Evolutionary conservation across 257 asterid genomes (phyloP), one percentile per base, ranked within the genome.

Genomic region (Fraxinus quadrangulata): DNA sequence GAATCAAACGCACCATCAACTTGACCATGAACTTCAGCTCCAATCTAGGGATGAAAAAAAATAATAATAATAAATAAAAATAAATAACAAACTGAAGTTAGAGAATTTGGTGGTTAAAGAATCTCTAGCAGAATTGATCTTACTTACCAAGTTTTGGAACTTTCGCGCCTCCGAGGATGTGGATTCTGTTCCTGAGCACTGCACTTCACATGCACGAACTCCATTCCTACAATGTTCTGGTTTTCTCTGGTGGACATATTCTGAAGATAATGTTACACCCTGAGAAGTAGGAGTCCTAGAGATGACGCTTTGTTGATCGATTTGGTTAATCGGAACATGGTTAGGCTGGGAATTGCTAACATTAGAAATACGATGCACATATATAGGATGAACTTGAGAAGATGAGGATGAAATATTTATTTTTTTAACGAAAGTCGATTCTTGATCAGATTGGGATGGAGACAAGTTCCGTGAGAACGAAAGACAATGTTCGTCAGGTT

Each of bases 1-100:
- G 99, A 94, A 76, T 94, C 99, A 47, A 94, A 94, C 4, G 94
- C 93, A 26, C 94, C 97, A 54, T 94, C 99, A 9, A 94, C 94
- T 75, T 89, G 92, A 4, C 99, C 99, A 0, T 77, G 97, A 72
- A 94, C 92, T 72, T 90, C 97, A 51, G 99, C 97, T 82, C 99
- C 99, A 78, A 92, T 83, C 99, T 94, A 19, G 6, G 2, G 21
- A 23, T 5, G 14, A 72, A 47, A 17, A 26, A 26, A n/a, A n/a
- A n/a, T n/a, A n/a, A n/a, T n/a, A n/a, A n/a, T n/a, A 30, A 30
- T 1, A 30, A 30, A 30, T 1, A 30, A 30, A 31, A 31, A 2
- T 31, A 4, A 31, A 7, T 3, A 19, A 3, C 2, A 19, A 49
- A 7, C 1, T 12, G 79, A 76, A 19, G 0, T 13, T 56, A 1